phyloP scores from a whole-genome alignment of 2,329 filamentous ascomycete species.

The Colletotrichum aenigma region DNA sequence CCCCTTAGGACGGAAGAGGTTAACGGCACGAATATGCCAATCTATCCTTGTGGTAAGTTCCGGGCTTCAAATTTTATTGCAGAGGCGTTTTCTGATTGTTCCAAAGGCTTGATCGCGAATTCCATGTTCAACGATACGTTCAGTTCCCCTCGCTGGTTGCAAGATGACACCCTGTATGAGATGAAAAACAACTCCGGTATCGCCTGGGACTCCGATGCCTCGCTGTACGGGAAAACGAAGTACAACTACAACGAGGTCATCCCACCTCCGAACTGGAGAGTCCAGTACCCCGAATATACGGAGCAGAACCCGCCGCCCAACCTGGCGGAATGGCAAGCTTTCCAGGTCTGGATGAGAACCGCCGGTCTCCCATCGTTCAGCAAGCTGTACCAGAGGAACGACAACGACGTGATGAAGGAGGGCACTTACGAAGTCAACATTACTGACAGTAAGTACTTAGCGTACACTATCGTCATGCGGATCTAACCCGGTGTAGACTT shows the following conservation, averaged over 20 bases:
- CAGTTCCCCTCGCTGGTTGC: slow-evolving; percentile 62
- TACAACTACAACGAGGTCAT: slow-evolving; percentile 71
- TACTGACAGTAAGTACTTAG: slow-evolving; percentile 69
- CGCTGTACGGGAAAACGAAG: slow-evolving; percentile 74
- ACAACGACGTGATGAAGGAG: slow-evolving; percentile 66
- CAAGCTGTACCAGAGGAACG: slow-evolving; percentile 88
- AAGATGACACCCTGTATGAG: slow-evolving; percentile 59
- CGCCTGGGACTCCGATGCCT: slow-evolving; percentile 84
- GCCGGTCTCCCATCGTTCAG: slow-evolving; percentile 93
- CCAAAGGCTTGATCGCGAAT: slow-evolving; percentile 80
- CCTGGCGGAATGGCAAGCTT: slow-evolving; percentile 77
- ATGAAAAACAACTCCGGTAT: slow-evolving; percentile 81
- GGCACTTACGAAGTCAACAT: slow-evolving; percentile 82
- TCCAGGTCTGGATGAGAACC: slow-evolving; percentile 99
- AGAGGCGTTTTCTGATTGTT: background rate
- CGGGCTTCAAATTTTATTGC: background rate
- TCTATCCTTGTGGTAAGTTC: slow-evolving; percentile 78
- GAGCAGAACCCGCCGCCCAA: slow-evolving; percentile 69
- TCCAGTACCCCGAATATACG: slow-evolving; percentile 70
- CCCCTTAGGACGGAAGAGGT: slow-evolving; percentile 69
- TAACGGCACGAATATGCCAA: slow-evolving; percentile 63
- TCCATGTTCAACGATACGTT: slow-evolving; percentile 97
- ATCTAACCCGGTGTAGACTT: slow-evolving; percentile 64
- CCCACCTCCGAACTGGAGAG: slow-evolving; percentile 86
- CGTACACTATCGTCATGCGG: background rate